Evolutionary conservation across 2,329 filamentous ascomycete species (phyloP).

Genomic region (Colletotrichum caudatum): DNA sequence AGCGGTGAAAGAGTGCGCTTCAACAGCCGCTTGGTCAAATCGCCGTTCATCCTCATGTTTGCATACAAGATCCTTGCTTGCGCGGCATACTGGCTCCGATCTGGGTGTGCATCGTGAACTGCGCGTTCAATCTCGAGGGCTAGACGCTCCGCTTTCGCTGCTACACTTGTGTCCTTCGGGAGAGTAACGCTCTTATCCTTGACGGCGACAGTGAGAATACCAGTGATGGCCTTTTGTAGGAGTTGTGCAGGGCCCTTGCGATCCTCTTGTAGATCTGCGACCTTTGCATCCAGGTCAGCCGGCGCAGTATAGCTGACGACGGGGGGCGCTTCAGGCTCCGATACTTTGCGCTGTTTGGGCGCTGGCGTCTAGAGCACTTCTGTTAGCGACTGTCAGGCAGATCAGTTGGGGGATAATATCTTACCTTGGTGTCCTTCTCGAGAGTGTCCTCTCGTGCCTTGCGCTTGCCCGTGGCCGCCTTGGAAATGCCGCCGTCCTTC

Average conservation of each 20-base stretch:
- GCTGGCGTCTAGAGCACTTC: constrained; percentile 51
- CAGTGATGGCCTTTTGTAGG: constrained; percentile 76
- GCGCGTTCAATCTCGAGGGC: constrained; percentile 85
- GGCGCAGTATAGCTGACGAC: constrained; percentile 61
- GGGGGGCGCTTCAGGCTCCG: constrained; percentile 60
- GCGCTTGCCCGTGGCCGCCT: constrained; percentile 63
- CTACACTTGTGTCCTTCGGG: constrained; percentile 71
- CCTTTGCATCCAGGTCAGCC: constrained; percentile 62
- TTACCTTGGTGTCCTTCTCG: constrained; percentile 64
- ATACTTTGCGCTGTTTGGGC: constrained; percentile 67
- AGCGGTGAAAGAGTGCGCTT: constrained; percentile 76
- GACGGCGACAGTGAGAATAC: constrained; percentile 74
- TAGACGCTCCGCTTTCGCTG: constrained; percentile 75
- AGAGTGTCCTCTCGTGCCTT: constrained; percentile 69
- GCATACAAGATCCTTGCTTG: constrained; percentile 83
- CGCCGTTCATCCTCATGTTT: constrained; percentile 90
- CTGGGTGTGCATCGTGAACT: constrained; percentile 67
- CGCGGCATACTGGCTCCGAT: constrained; percentile 64
- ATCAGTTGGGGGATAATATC: constrained; percentile 20
- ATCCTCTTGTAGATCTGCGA: constrained; percentile 68
- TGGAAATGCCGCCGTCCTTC: constrained; percentile 56
- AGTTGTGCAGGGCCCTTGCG: constrained; percentile 78
- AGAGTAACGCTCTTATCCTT: constrained; percentile 74
- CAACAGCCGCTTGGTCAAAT: constrained; percentile 82
- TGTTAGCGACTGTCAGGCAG: constrained; percentile 3